A percentile compares a stretch with the other conserved stretches of the same genome.
Evolutionary conservation across 257 asterid genomes (phyloP).

Genomic region (Lithospermum erythrorhizon): DNA sequence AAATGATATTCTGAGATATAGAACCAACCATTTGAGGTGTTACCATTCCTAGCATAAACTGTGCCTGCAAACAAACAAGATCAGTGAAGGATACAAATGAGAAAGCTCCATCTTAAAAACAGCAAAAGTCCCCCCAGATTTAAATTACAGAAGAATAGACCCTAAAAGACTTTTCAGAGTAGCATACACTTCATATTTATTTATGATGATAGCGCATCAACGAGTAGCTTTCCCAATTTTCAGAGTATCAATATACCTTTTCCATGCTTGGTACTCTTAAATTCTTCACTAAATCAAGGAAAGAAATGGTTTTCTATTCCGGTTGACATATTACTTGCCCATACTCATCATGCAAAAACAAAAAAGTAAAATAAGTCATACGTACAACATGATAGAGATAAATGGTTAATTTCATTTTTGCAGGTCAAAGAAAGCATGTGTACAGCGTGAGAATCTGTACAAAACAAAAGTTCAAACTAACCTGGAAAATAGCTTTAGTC

Average conservation of each 20-base stretch:
- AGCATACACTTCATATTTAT: not conserved
- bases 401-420: not conserved
- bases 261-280: too few relatives aligned
- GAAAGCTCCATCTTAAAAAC: conserved; percentile 1
- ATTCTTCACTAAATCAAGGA: not conserved
- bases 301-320: not conserved
- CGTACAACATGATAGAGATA: not conserved
- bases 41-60: conserved; percentile 71
- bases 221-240: too few relatives aligned
- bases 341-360: not conserved
- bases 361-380: not conserved
- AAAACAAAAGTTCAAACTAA: conserved; percentile 13
- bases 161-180: not conserved
- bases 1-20: conserved; percentile 1
- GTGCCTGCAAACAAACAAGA: conserved; percentile 44
- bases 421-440: not conserved
- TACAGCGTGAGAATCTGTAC: not conserved
- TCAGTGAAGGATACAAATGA: conserved; percentile 6
- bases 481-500: conserved; percentile 89
- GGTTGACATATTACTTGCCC: not conserved
- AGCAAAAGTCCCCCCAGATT: too few relatives aligned
- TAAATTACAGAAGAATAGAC: not conserved
- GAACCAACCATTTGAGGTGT: conserved; percentile 78
- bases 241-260: too few relatives aligned
- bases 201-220: not conserved